Evolutionary conservation across 2,329 filamentous ascomycete genomes (phyloP), one percentile per base, ranked within the genome.

Genomic region (Paraphoma chrysanthemicola): DNA sequence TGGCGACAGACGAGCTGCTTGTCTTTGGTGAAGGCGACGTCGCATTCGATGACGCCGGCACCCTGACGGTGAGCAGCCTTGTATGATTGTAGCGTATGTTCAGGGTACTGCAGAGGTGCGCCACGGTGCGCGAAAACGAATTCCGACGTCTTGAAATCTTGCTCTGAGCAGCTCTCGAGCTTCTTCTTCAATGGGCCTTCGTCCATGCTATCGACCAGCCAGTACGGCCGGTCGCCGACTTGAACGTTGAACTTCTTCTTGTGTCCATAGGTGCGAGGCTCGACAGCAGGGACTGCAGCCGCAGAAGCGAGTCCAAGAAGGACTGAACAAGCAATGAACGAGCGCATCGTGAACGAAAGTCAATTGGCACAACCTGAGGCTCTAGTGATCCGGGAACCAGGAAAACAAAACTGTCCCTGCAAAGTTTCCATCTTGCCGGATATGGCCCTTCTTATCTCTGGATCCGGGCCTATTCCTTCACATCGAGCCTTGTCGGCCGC

Each of bases 1-100:
- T 77, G 75, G 12, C 75, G 71, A 61, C 75, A 77, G 18, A 77
- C 75, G 16, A 77, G 74, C 44, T 74, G 61, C 53, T 72, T 72
- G 54, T 77, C 75, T 38, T 68, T 69, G 9, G 75, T 77, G 63
- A 77, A 77, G 0, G 74, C 66, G 16, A 77, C 74, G 41, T 77
- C 75, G 60, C 75, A 77, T 54, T 77, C 75, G 29, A 77, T 68
- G 12, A 77, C 56, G 31, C 74, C 74, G 9, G 75, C 75, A 14
- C 75, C 75, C 60, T 72, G 64, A 18, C 75, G 68, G 23, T 69
- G 66, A 1, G 71, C 75, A 9, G 75, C 75, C 14, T 57, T 67
- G 52, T 72, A 71, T 12, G 63, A 59, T 45, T 74, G 63, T 3
- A 68, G 51, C 0, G 73, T 74, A 41, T 77, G 72, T 52, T 77